Percentiles rank a stretch among this genome's conserved stretches.
Conservation (phyloP, 2,329 filamentous ascomycete species). For the Aspergillus novofumigatus region DNA sequence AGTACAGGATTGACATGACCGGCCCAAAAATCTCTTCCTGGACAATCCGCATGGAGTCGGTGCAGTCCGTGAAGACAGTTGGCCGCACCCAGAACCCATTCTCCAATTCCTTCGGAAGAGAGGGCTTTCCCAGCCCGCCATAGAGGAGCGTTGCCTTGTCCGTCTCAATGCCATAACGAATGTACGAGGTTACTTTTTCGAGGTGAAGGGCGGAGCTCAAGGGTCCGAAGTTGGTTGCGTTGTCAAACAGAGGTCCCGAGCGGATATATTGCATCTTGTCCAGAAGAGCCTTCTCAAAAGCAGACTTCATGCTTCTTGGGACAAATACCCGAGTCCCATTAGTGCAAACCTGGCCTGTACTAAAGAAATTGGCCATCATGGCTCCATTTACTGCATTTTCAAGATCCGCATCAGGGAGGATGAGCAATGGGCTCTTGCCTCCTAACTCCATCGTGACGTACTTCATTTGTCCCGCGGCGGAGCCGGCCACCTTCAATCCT, state of each 20-base stretch:
- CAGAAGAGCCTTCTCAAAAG: slow-evolving; percentile 65
- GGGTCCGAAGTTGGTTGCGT: slow-evolving; percentile 75
- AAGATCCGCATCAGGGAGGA: slow-evolving; percentile 74
- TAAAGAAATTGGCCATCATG: slow-evolving; percentile 94
- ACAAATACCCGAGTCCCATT: slow-evolving; percentile 89
- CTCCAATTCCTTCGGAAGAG: slow-evolving; percentile 47
- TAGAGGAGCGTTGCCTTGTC: slow-evolving; percentile 72
- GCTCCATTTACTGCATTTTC: slow-evolving; percentile 80
- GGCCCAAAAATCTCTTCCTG: slow-evolving; percentile 86
- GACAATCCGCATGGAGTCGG: slow-evolving; percentile 73
- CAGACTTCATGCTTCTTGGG: slow-evolving; percentile 58
- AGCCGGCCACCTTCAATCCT: slow-evolving; percentile 72
- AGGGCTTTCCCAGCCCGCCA: slow-evolving; percentile 63
- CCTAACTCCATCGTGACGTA: slow-evolving; percentile 90
- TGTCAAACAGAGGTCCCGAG: slow-evolving; percentile 67
- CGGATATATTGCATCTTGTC: slow-evolving; percentile 68
- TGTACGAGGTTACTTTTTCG: slow-evolving; percentile 74
- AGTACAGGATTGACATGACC: slow-evolving; percentile 76
- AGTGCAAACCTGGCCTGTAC: slow-evolving; percentile 86
- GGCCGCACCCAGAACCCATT: slow-evolving; percentile 80
- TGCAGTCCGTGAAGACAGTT: slow-evolving; percentile 83
- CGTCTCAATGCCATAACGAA: slow-evolving; percentile 66
- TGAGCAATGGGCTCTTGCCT: slow-evolving; percentile 75
- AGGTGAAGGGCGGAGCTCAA: slow-evolving; percentile 70
- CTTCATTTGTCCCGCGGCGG: slow-evolving; percentile 76